Evolutionary conservation across 495 filamentous ascomycete species (phyloP).

Genomic region (Hypoxylon perforatum): DNA sequence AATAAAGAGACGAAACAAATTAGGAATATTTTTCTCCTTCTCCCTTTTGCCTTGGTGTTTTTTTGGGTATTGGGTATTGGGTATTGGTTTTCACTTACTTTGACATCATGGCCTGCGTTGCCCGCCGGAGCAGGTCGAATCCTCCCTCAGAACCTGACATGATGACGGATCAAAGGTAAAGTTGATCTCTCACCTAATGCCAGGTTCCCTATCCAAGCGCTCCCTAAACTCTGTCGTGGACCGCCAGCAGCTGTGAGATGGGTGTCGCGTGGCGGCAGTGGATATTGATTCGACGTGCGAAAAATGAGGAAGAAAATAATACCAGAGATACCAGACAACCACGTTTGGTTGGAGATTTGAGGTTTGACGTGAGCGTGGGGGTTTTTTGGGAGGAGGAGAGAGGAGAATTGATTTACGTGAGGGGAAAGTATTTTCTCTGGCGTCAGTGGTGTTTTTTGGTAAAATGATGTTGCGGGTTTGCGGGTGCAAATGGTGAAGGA

Average conservation of each 20-base stretch:
- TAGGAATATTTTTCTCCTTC: not conserved
- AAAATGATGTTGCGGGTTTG: conserved; percentile 39
- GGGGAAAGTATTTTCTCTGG: conserved; percentile 41
- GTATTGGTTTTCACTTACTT: conserved; percentile 61
- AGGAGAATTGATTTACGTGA: conserved; percentile 42
- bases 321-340: conserved; percentile 15
- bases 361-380: conserved; percentile 41
- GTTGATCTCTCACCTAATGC: conserved; percentile 39
- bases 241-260: conserved; percentile 21
- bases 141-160: conserved; percentile 52
- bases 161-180: conserved; percentile 38
- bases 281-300: conserved; percentile 4
- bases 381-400: conserved; percentile 18
- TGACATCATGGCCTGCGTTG: conserved; percentile 69
- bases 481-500: conserved; percentile 13
- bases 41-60: too few relatives aligned
- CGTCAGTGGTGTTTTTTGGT: conserved; percentile 37
- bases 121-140: conserved; percentile 64
- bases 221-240: conserved; percentile 30
- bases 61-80: too few relatives aligned
- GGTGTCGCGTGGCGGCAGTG: conserved; percentile 19
- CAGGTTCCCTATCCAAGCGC: conserved; percentile 41
- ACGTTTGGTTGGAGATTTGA: conserved; percentile 41
- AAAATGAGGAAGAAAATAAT: conserved; percentile 12
- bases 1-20: conserved; percentile 6